phyloP scores from a whole-genome alignment of 148 eudicot species.

The Polygonum aviculare region DNA sequence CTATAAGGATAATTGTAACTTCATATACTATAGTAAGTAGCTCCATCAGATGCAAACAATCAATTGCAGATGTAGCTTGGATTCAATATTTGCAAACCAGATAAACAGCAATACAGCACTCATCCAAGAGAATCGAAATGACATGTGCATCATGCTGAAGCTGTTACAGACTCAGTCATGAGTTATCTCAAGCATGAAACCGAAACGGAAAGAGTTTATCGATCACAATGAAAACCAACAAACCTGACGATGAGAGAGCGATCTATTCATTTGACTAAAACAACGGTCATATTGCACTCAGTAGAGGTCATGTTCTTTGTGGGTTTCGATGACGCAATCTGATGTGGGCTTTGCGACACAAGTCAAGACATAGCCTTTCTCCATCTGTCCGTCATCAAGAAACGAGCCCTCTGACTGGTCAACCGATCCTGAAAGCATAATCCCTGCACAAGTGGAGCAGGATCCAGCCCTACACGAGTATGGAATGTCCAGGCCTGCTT shows the following conservation, averaged over 20 bases:
- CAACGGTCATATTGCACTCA: conserved; percentile 12
- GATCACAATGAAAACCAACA: not conserved
- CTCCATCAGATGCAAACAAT: not conserved
- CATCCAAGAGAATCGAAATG: not conserved
- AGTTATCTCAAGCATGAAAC: not conserved
- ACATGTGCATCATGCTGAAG: not conserved
- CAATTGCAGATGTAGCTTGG: not conserved
- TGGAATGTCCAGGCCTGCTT: conserved; percentile 65
- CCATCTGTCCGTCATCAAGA: conserved; percentile 60
- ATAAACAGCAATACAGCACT: not conserved
- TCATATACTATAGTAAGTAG: too few species aligned
- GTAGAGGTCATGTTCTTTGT: conserved; percentile 66
- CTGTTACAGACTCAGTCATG: not conserved
- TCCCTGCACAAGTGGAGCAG: conserved; percentile 81
- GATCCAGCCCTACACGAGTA: conserved; percentile 90
- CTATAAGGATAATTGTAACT: too few species aligned
- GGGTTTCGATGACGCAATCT: conserved; percentile 68
- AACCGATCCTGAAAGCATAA: conserved; percentile 41
- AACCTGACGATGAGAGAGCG: not conserved
- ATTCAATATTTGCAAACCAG: not conserved
- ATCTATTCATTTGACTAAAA: not conserved
- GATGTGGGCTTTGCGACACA: conserved; percentile 63
- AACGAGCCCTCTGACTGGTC: conserved; percentile 88
- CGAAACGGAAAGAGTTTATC: not conserved
- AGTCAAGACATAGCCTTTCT: conserved; percentile 57